These are phyloP conservation scores for Melanomma pulvis-pyrius DNA, from an alignment of 495 filamentous ascomycete genomes.

Conservation along the genomic window DNA sequence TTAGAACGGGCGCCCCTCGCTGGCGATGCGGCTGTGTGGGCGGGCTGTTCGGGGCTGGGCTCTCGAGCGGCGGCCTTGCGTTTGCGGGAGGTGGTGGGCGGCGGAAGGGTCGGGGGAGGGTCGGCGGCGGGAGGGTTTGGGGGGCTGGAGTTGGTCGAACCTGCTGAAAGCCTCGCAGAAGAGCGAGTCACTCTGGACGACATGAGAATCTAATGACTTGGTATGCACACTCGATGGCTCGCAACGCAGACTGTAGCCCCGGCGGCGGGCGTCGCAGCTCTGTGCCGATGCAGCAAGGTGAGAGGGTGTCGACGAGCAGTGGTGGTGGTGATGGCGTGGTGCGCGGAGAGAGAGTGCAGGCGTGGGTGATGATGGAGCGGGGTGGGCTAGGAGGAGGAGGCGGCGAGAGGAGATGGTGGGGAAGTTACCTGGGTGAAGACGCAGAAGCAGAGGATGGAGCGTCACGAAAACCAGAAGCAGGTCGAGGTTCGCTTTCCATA, in stretches of 20 bases:
- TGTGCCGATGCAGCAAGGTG: slow-evolving; percentile 35
- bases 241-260: slow-evolving; percentile 36
- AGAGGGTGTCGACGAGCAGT: slow-evolving; percentile 24
- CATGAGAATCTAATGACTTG: slow-evolving; percentile 45
- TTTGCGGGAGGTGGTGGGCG: slow-evolving; percentile 42
- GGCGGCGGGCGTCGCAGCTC: slow-evolving; percentile 35
- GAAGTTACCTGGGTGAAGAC: slow-evolving; percentile 31
- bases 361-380: not conserved
- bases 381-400: too few relatives aligned
- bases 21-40: slow-evolving; percentile 21
- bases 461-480: slow-evolving; percentile 34
- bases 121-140: slow-evolving; percentile 17
- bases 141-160: slow-evolving; percentile 40
- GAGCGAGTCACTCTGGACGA: slow-evolving; percentile 51
- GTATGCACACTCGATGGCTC: slow-evolving; percentile 18
- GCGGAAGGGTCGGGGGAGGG: slow-evolving; percentile 22
- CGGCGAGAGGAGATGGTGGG: slow-evolving; percentile 32
- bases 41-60: slow-evolving; percentile 33
- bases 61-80: slow-evolving; percentile 44
- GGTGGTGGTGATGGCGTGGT: slow-evolving; percentile 10
- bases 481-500: slow-evolving; percentile 40
- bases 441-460: slow-evolving; percentile 25
- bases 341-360: not conserved
- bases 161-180: slow-evolving; percentile 46
- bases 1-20: slow-evolving; percentile 36